phyloP scores from a whole-genome alignment of 129 eudicot species.

The Mikania micrantha region DNA sequence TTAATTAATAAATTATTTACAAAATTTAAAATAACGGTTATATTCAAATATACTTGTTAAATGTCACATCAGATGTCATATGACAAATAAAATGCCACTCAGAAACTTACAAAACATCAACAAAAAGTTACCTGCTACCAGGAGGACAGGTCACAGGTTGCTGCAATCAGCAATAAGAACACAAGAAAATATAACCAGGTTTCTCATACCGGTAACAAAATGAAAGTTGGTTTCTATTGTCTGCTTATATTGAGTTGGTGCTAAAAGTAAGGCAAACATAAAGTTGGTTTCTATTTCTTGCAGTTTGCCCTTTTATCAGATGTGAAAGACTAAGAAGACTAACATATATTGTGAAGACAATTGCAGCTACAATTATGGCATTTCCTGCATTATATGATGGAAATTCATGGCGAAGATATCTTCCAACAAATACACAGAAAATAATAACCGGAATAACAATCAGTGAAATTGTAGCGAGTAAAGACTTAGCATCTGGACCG shows the following conservation, averaged over 20 bases:
- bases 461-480: constrained; percentile 59
- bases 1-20: not conserved
- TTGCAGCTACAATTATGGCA: constrained; percentile 59
- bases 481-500: constrained; percentile 92
- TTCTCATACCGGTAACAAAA: not conserved
- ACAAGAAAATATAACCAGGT: not conserved
- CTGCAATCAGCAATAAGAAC: no score
- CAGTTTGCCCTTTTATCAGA: not conserved
- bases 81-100: no score
- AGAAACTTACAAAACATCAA: no score
- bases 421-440: constrained; percentile 79
- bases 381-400: constrained; percentile 80
- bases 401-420: constrained; percentile 77
- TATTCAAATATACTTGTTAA: no score
- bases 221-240: not conserved
- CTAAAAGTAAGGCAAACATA: not conserved
- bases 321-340: constrained; percentile 29
- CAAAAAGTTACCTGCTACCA: not conserved
- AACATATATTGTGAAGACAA: constrained; percentile 69
- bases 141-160: not conserved
- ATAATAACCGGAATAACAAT: constrained; percentile 57
- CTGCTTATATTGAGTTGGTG: not conserved
- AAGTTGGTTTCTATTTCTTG: not conserved
- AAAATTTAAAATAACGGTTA: no score
- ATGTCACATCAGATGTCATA: not conserved